A percentile compares a stretch with the other conserved stretches of the same genome.
These are phyloP conservation scores for Plasmopara halstedii DNA, from an alignment of 352 stramenopile genomes.

Conservation along the genomic window DNA sequence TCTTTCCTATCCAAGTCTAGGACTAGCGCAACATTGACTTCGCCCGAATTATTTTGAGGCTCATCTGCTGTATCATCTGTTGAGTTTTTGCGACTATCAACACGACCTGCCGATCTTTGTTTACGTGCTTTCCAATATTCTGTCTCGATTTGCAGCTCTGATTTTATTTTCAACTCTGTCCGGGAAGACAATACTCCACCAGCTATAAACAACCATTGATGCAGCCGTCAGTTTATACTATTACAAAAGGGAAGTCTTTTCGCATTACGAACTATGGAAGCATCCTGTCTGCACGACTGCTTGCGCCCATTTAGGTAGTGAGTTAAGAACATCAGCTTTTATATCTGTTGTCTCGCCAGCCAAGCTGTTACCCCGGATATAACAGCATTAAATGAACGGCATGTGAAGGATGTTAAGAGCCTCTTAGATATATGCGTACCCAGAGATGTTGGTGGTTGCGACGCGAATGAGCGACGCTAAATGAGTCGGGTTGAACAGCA, in stretches of 20 bases:
- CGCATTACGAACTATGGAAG: conserved; percentile 28
- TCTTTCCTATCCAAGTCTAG: conserved; percentile 11
- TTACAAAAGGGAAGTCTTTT: neutral
- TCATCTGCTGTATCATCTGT: conserved; percentile 11
- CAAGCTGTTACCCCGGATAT: conserved; percentile 3
- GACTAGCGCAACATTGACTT: conserved; percentile 9
- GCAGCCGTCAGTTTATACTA: neutral
- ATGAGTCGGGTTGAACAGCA: conserved; percentile 27
- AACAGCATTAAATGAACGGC: neutral
- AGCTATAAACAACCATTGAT: conserved; percentile 7
- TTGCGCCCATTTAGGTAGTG: conserved; percentile 50
- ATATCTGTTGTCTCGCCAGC: conserved; percentile 21
- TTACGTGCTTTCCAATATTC: conserved; percentile 3
- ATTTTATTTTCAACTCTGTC: conserved; percentile 13
- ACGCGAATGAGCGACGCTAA: conserved; percentile 33
- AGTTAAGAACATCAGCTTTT: conserved; percentile 26
- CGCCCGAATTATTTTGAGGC: conserved; percentile 15
- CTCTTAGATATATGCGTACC: conserved; percentile 16
- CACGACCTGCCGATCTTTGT: conserved; percentile 2
- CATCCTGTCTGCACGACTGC: conserved; percentile 43
- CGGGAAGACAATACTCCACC: conserved; percentile 2
- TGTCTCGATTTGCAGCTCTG: conserved; percentile 7
- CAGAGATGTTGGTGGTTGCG: conserved; percentile 23
- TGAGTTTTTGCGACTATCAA: neutral
- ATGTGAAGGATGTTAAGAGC: neutral